Base-by-base conservation (phyloP, 2,329 filamentous ascomycete species). In the Moelleriella libera region DNA sequence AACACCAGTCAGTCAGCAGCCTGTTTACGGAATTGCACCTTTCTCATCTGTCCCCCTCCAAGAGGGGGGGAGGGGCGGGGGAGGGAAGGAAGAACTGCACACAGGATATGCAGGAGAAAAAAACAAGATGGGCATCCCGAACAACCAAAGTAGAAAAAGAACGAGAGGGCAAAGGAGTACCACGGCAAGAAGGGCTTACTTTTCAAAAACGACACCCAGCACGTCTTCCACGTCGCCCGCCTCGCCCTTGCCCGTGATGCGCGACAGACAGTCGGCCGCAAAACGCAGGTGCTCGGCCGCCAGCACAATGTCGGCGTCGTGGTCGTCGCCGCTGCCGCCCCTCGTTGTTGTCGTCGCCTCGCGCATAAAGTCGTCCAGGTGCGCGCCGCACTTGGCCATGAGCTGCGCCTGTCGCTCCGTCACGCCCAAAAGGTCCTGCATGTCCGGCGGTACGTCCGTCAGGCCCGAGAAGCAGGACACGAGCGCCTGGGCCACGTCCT, bases 171-270 rank as follows among this genome's bases (percentile, higher is more conserved):
- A 21, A 21, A 21, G 21, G 21, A 21, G 21, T 21, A 21, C 21
- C 21, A 21, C 21, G 40, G 9, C 47, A 48, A 43, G 51, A 46
- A 50, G n/a, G 8, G 77, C 78, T 72, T 68, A 94, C 86, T 94
- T 97, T 64, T 97, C 90, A 68, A 98, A 98, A 4, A 98, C 89
- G 28, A 98, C 89, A 0, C 92, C 92, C 43, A 98, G 68, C 6
- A 98, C 87, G 60, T 97, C 92, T 62, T 98, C 90, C 12, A 97
- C 88, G 63, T 97, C 90, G 2, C 88, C 86, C 41, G 76, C 78
- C 56, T 88, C 86, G 1, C 88, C 89, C 48, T 79, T 79, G 1
- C 92, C 92, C 1, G 88, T 97, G 56, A 97, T 94, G 49, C 81
- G 79, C 2, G 88, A 84, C n/a, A 96, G 71, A 52, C 80, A 82